Base-by-base conservation (phyloP, 129 eudicot genomes). In the Artemisia tridentata region DNA sequence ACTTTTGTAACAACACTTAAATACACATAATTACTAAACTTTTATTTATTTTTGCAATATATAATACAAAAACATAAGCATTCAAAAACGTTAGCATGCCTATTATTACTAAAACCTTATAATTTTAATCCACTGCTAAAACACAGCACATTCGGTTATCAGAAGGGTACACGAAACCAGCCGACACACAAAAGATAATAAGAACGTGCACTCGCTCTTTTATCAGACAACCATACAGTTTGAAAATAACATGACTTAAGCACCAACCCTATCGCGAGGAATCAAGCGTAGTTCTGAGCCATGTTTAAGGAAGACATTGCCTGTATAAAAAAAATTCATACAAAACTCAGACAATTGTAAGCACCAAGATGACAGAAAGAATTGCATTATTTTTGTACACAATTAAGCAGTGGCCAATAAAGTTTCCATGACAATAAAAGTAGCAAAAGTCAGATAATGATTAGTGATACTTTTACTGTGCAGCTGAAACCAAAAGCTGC, bases 231-330 rank as follows among this genome's bases (percentile, higher is more conserved):
- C 45, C 45, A 38, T 38, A 12, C 56, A 50, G 56, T 51, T 16
- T 16, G n/a, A 51, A 12, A 51, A 2, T 16, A 38, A 57, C 21
- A 57, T 5, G 1, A 16, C 66, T 49, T 75, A 75, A 13, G 91
- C 81, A 59, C 98, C 98, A 80, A 93, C 98, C 75, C 98, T 89
- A 53, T 92, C 98, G 9, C 96, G 98, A 65, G 98, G 98, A 79
- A 92, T 92, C 87, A 92, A 67, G 38, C 96, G 95, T 71, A 89
- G 67, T 54, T 92, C 98, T 51, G 98, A 89, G 11, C 98, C 96
- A 80, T 92, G 96, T 61, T 92, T 92, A 20, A 92, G 92, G 81
- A 92, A 92, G 23, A 93, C 98, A 50, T 93, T 93, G 20, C 99
- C 98, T 92, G 95, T 14, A 64, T 71, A 77, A 47, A 65, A 19